Percentiles rank a stretch among this genome's conserved stretches.
Conservation (phyloP, 192 early-diverging fungal genomes). For the Gamsiella multidivaricata region DNA sequence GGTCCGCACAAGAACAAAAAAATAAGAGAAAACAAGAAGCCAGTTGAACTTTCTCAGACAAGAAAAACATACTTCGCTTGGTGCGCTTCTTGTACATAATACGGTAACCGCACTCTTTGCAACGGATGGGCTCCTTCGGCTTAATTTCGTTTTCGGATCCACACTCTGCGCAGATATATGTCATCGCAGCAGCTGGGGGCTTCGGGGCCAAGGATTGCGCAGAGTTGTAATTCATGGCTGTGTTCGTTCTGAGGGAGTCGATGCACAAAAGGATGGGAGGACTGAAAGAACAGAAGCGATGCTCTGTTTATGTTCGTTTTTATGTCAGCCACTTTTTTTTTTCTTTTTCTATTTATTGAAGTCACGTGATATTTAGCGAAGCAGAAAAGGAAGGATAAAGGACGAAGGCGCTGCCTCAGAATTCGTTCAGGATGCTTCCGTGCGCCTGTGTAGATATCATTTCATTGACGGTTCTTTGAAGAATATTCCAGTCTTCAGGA, state of each 20-base stretch:
- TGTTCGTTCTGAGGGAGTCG: too few species aligned
- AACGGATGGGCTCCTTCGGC: conserved; percentile 95
- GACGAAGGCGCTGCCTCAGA: conserved; percentile 4
- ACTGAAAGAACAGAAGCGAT: too few species aligned
- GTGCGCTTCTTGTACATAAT: conserved; percentile 99
- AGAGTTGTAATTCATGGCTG: conserved; percentile 51
- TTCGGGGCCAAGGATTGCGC: conserved; percentile 36
- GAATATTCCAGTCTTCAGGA: conserved; percentile 62
- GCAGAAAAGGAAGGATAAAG: not conserved
- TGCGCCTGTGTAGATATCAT: conserved; percentile 62
- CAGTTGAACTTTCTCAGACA: too few species aligned
- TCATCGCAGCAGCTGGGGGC: conserved; percentile 33
- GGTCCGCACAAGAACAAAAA: too few species aligned
- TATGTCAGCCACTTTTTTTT: too few species aligned
- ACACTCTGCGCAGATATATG: conserved; percentile 71
- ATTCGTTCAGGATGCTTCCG: conserved; percentile 30
- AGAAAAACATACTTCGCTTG: conserved; percentile 76
- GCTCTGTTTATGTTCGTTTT: too few species aligned
- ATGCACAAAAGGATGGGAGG: too few species aligned
- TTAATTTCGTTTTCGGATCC: conserved; percentile 91
- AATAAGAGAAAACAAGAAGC: not conserved
- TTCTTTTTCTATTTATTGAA: too few species aligned
- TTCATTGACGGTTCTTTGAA: conserved; percentile 65
- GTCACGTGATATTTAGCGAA: too few species aligned
- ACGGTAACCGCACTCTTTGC: conserved; percentile 94